phyloP scores from a whole-genome alignment of 495 filamentous ascomycete species.

The Parathielavia appendiculata region DNA sequence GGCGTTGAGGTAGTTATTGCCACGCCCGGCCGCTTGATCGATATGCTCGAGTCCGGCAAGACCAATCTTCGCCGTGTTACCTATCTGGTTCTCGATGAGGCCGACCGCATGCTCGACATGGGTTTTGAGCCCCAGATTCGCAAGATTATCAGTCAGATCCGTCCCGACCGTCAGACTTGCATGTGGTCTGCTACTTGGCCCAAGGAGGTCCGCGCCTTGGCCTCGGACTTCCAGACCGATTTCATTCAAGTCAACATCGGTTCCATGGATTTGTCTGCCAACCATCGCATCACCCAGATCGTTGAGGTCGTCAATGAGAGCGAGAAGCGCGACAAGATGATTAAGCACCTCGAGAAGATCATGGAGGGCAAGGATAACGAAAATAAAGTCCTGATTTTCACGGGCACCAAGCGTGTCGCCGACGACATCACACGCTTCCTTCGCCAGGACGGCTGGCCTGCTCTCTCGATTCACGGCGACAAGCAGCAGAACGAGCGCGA shows the following conservation, averaged over 20 bases:
- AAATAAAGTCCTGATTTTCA: constrained; percentile 94
- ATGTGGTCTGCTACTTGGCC: constrained; percentile 99
- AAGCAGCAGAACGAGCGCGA: constrained; percentile 99
- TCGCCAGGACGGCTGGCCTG: constrained; percentile 97
- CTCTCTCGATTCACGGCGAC: constrained; percentile 97
- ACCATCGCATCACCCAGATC: constrained; percentile 96
- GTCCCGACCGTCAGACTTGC: constrained; percentile 96
- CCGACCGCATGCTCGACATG: constrained; percentile 89
- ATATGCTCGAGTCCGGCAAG: constrained; percentile 96
- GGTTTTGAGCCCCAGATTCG: constrained; percentile 86
- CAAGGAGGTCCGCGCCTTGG: constrained; percentile 94
- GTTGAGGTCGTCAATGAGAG: constrained; percentile 94
- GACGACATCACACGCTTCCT: constrained; percentile 99
- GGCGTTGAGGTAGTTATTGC: constrained; percentile 92
- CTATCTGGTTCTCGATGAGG: constrained; percentile 84
- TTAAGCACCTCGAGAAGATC: constrained; percentile 95
- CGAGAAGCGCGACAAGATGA: constrained; percentile 96
- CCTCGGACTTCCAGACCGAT: constrained; percentile 89
- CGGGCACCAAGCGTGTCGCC: constrained; percentile 95
- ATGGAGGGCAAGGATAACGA: constrained; percentile 77
- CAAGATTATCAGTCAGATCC: constrained; percentile 96
- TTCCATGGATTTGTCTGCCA: constrained; percentile 92
- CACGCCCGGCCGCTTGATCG: constrained; percentile 93
- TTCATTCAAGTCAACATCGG: constrained; percentile 99
- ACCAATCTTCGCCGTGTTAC: constrained; percentile 98